Base-by-base conservation (phyloP, 768 basidiomycete species). In the Chalciporus chontae region DNA sequence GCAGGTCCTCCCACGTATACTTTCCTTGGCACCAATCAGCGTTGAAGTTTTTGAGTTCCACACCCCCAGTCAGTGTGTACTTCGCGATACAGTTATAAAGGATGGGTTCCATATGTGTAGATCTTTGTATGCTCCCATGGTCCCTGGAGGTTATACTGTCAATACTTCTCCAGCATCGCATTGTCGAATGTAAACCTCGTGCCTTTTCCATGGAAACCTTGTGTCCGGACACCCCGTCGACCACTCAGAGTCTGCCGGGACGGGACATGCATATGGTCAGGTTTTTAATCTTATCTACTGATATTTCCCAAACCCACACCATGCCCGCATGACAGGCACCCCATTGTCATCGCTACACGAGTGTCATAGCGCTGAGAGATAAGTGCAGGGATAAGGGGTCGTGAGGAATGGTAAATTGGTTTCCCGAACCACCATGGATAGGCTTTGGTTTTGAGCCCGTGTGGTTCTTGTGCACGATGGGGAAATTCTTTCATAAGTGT, bases 291-390 rank as follows among this genome's bases (percentile, higher is more conserved):
- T n/a, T n/a, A n/a, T 23, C 38, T 32, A n/a, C 19, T 13, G 37
- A 49, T n/a, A 23, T 34, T 53, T 61, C 58, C 43, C 55, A 50
- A 46, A 39, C 26, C 8, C 24, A 18, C 23, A 29, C 29, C 42
- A 27, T 39, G 21, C 1, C 8, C 45, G 44, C n/a, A n/a, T n/a
- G 21, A 48, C 38, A 19, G 32, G 40, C 19, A 23, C 18, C 21
- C 19, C n/a, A 43, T 31, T 18, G 44, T 29, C 41, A 29, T 26
- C 46, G 41, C 10, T 43, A 43, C 41, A 32, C 18, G 13, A 48
- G 27, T 48, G 38, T 48, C 40, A 45, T 39, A 17, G 15, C 13
- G 13, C 42, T 19, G 42, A 41, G 19, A n/a, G 18, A 37, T 38
- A 26, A n/a, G 19, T 14, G 8, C 45, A 21, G 41, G 27, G 31